phyloP scores from a whole-genome alignment of 192 early-diverging fungal species.

The Dispira parvispora region DNA sequence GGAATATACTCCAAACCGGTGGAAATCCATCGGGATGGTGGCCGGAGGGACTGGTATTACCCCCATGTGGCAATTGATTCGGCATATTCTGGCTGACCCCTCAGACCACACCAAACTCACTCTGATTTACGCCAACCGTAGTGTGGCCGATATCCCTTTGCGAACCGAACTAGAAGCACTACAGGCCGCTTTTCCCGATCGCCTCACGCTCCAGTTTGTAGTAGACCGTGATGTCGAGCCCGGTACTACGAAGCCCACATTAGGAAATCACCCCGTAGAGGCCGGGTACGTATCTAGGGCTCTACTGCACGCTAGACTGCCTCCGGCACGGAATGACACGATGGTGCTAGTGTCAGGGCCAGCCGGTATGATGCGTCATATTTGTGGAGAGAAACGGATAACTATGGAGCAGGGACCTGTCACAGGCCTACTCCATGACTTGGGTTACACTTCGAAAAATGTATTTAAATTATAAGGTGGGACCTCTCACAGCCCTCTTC shows the following conservation, averaged over 20 bases:
- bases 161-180: not conserved
- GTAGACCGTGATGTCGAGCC: not conserved
- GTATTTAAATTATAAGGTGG: not conserved
- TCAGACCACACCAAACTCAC: slow-evolving; percentile 51
- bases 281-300: not conserved
- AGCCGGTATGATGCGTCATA: slow-evolving; percentile 1
- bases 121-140: slow-evolving; percentile 54
- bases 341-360: slow-evolving; percentile 1
- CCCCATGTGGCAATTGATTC: slow-evolving; percentile 52
- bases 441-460: not conserved
- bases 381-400: not conserved
- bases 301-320: not conserved
- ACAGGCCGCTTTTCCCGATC: not conserved
- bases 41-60: slow-evolving; percentile 67
- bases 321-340: not conserved
- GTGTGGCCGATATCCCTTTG: slow-evolving; percentile 50
- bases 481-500: not conserved
- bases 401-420: not conserved
- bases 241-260: not conserved
- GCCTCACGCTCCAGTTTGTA: not conserved
- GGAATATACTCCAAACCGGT: slow-evolving; percentile 39
- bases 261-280: not conserved
- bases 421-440: not conserved
- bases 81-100: slow-evolving; percentile 38
- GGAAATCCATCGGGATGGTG: slow-evolving; percentile 44